These are phyloP conservation scores for Cystoisospora suis DNA, from an alignment of 169 alveolate species.

Conservation along the genomic window DNA sequence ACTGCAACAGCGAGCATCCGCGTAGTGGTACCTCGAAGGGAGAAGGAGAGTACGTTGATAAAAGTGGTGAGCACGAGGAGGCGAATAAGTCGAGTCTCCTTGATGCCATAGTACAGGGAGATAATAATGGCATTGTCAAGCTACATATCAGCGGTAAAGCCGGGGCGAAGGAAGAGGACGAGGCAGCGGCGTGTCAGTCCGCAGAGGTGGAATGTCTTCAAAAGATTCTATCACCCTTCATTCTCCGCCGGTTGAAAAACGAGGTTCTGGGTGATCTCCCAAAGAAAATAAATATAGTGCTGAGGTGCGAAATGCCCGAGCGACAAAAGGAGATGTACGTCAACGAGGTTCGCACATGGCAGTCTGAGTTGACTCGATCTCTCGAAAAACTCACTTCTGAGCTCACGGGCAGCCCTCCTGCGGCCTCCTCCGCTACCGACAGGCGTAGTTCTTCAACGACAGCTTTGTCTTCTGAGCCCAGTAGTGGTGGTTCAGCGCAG, in stretches of 20 bases:
- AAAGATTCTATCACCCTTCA: conserved; percentile 87
- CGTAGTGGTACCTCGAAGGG: too few species aligned
- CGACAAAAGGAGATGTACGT: conserved; percentile 58
- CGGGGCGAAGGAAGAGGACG: background rate
- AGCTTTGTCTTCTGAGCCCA: background rate
- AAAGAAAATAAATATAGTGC: conserved; percentile 68
- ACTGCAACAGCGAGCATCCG: too few species aligned
- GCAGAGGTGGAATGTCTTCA: conserved; percentile 77
- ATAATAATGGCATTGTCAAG: background rate
- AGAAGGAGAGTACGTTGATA: too few species aligned
- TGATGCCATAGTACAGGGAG: conserved; percentile 3
- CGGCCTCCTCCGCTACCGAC: too few species aligned
- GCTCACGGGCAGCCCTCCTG: background rate
- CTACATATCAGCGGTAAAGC: too few species aligned
- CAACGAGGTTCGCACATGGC: conserved; percentile 12
- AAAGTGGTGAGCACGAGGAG: too few species aligned
- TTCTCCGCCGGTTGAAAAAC: conserved; percentile 84
- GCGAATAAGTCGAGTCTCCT: too few species aligned
- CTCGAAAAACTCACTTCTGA: conserved; percentile 46
- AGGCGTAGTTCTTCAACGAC: background rate
- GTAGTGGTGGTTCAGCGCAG: too few species aligned
- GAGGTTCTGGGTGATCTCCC: conserved; percentile 87
- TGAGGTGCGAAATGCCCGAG: conserved; percentile 63
- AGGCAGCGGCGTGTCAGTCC: conserved; percentile 24
- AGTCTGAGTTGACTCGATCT: conserved; percentile 31